phyloP scores from a whole-genome alignment of 495 filamentous ascomycete species.

The Achaetomiella virescens region DNA sequence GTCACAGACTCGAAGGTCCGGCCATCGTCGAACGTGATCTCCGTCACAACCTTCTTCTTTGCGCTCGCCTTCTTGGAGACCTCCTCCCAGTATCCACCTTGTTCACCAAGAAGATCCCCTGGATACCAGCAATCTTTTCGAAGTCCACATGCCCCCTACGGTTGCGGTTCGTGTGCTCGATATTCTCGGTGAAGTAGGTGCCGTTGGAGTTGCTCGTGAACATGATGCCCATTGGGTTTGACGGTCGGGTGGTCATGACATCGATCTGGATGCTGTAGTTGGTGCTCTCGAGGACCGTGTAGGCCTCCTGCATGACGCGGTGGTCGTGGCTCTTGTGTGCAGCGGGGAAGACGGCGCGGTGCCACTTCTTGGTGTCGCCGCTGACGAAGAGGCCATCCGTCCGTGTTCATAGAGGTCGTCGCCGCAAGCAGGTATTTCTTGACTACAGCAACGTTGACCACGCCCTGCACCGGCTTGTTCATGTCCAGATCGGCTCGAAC shows the following conservation, averaged over 20 bases:
- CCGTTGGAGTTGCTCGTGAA: conserved; percentile 95
- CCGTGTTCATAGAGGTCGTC: conserved; percentile 66
- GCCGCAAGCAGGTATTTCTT: conserved; percentile 83
- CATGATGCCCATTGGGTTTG: conserved; percentile 70
- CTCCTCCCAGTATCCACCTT: conserved; percentile 73
- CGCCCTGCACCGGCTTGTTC: conserved; percentile 62
- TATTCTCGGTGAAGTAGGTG: conserved; percentile 86
- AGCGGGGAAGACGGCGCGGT: conserved; percentile 75
- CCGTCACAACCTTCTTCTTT: conserved; percentile 61
- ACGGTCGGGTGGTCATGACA: conserved; percentile 62
- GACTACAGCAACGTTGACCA: conserved; percentile 69
- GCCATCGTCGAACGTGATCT: conserved; percentile 93
- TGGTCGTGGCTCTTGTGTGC: conserved; percentile 47
- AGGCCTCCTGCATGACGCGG: conserved; percentile 75
- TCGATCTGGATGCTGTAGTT: conserved; percentile 97
- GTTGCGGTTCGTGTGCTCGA: conserved; percentile 84
- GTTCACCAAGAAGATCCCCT: conserved; percentile 88
- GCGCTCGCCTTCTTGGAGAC: conserved; percentile 48
- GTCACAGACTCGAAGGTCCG: conserved; percentile 57
- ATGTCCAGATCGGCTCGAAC: conserved; percentile 68
- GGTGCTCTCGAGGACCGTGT: conserved; percentile 89
- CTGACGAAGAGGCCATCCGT: conserved; percentile 81
- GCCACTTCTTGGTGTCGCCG: conserved; percentile 76
- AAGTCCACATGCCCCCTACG: conserved; percentile 72
- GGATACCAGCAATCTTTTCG: conserved; percentile 81